Base-by-base conservation (phyloP, 768 basidiomycete species). In the Lactifluus echinatus region DNA sequence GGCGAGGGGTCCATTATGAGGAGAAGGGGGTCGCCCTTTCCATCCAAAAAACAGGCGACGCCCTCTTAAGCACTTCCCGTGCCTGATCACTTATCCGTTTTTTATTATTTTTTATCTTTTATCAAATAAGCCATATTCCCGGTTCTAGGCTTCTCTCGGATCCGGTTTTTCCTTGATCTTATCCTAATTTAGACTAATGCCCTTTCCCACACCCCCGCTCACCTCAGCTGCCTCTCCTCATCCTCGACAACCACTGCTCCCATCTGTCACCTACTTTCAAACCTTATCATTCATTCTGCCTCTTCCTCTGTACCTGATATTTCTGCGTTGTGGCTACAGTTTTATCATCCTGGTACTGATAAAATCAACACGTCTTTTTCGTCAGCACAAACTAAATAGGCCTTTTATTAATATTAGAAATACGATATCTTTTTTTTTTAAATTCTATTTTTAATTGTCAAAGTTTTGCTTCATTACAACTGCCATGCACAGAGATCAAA, bases 131-230 rank as follows among this genome's bases (percentile, higher is more conserved):
- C 46, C 56, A 39, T 0, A 2, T 36, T 2, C 0, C 15, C 54
- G 59, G 59, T 14, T 26, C 24, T 10, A 2, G 4, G 7, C 40
- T 12, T 11, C 17, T 49, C 43, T 33, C 33, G 29, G 37, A 45
- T 57, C 50, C 39, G 56, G 51, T 46, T 60, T 57, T 60, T 57
- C 59, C 53, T 57, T 40, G 59, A 43, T 55, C 59, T 51, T 57
- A 57, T 57, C 59, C 55, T 51, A 55, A 36, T 60, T 57, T 48
- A 50, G 59, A 46, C 50, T 50, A 50, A 57, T 57, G 50, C 49
- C 15, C n/a, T 43, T 21, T 21, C 29, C 23, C 52, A n/a, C 43
- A 28, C 43, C 14, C 23, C 26, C 24, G 2, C 33, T 50, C 29
- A 17, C 40, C 21, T n/a, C n/a, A n/a, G n/a, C n/a, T n/a, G n/a